Evolutionary conservation across 2,329 filamentous ascomycete species (phyloP), one percentile per base, ranked within the genome.

Genomic region (Nigrospora osmanthi): DNA sequence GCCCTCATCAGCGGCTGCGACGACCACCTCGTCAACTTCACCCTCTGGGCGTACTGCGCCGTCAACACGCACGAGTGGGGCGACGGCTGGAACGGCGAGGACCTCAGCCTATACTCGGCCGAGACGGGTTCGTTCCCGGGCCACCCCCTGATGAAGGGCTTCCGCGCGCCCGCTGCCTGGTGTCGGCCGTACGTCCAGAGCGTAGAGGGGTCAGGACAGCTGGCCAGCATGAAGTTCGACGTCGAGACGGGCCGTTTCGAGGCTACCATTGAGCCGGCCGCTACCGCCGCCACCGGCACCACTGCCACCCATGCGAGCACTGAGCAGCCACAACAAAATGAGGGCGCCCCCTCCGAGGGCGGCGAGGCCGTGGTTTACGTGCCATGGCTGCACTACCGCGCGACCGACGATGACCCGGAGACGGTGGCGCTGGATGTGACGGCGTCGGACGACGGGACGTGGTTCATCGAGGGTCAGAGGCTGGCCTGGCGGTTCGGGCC

Each of bases 71-170:
- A 54, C n/a, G 47, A 56, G 42, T 54, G 53, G 54, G 52, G 54
- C 13, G 53, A 56, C 46, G 33, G 49, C 30, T 57, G 54, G 55
- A 55, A 56, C 43, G 53, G 54, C 35, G 55, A 57, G 45, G 54
- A 55, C 28, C 38, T 57, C n/a, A 55, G 52, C 11, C 47, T 57
- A 11, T 49, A 48, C 39, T 56, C 48, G 37, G 32, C 45, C 35
- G 52, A 54, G 43, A 54, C 53, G 4, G 50, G 48, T 11, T 54
- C 54, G 11, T 54, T 56, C 45, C 47, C 49, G 7, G 6, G 33
- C 12, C 50, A 55, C 37, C 34, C 33, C 3, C 30, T 42, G 17
- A 41, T 55, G 3, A 16, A 15, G 1, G 53, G 53, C 1, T 48
- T 49, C 14, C 47, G 53, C 12, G 54, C 44, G 0, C 42, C 50